Percentiles rank a stretch among this genome's conserved stretches.
Evolutionary conservation across 2,329 filamentous ascomycete species (phyloP).

Genomic region (Fusarium mangiferae): DNA sequence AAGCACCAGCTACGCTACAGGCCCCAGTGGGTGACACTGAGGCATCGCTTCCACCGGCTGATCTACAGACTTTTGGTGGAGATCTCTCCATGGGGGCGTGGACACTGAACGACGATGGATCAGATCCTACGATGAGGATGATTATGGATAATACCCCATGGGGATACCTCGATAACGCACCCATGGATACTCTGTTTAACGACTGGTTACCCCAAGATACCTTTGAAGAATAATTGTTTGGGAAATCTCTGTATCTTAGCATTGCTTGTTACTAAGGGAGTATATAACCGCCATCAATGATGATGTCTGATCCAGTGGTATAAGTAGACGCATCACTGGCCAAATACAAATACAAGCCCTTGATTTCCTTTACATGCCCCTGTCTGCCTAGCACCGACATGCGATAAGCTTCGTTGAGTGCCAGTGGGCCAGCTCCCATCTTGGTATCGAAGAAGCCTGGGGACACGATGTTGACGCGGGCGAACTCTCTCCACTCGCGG

Average conservation of each 20-base stretch:
- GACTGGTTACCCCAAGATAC: not conserved
- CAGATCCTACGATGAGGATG: not conserved
- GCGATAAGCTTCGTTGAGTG: conserved; percentile 57
- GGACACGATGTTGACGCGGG: conserved; percentile 62
- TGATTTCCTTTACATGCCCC: conserved; percentile 72
- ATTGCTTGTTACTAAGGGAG: not conserved
- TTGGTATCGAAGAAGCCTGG: conserved; percentile 60
- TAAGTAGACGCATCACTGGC: conserved; percentile 55
- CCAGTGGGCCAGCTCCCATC: conserved; percentile 57
- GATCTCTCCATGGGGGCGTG: not conserved
- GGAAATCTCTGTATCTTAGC: not conserved
- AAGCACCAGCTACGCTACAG: not conserved
- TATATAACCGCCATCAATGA: conserved; percentile 17
- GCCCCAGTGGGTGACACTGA: not conserved
- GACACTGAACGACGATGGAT: not conserved
- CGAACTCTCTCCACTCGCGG: conserved; percentile 65
- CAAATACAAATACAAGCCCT: conserved; percentile 66
- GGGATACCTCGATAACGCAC: not conserved
- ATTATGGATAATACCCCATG: not conserved
- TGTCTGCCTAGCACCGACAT: conserved; percentile 66
- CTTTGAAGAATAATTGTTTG: not conserved
- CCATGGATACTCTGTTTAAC: not conserved
- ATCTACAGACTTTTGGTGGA: not conserved
- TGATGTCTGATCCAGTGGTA: conserved; percentile 11
- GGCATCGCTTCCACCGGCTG: no score